Evolutionary conservation across 2,329 filamentous ascomycete genomes (phyloP), one percentile per base, ranked within the genome.

Genomic region (Diaporthe destruens): DNA sequence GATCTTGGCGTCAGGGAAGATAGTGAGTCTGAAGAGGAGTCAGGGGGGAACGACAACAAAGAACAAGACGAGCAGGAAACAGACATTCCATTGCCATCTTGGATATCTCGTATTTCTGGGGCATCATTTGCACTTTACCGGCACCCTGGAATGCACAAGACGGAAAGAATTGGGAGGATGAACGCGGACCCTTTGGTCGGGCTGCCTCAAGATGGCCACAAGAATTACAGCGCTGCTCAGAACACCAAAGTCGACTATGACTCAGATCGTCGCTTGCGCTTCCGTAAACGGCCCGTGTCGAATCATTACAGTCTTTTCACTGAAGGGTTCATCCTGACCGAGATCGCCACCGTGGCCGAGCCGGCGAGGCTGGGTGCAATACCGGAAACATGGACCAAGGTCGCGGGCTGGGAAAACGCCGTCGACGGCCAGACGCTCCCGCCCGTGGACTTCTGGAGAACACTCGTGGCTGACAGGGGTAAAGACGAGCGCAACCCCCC

Each of bases 131-230:
- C 55, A 0, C 55, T 57, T 23, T 57, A 57, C 34, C 55, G 55
- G 12, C 55, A 57, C 18, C 55, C 55, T 11, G 55, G 55, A 7
- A 57, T 57, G 55, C 34, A 57, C n/a, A 57, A 57, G 34, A 1
- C 4, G 6, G 55, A 34, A 25, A 57, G 55, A 18, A 57, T 57
- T 7, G 55, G 55, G 0, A 57, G 81, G 14, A 77, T 75, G 44
- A 81, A 83, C 71, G 81, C 81, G 6, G 81, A 83, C 42, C 76
- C 80, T 0, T 72, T 84, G 0, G 81, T 83, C 1, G 81, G 81
- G 0, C 18, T 75, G 2, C 80, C 80, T 1, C 71, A 70, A 1
- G 71, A 75, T 2, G 74, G 74, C 1, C 75, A 78, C 3, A 63
- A 77, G 18, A 81, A 77, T 53, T 83, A 83, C 73, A 76, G 65